Conservation (phyloP, 78 protist genomes). For the Dictyostelium firmibasis region DNA sequence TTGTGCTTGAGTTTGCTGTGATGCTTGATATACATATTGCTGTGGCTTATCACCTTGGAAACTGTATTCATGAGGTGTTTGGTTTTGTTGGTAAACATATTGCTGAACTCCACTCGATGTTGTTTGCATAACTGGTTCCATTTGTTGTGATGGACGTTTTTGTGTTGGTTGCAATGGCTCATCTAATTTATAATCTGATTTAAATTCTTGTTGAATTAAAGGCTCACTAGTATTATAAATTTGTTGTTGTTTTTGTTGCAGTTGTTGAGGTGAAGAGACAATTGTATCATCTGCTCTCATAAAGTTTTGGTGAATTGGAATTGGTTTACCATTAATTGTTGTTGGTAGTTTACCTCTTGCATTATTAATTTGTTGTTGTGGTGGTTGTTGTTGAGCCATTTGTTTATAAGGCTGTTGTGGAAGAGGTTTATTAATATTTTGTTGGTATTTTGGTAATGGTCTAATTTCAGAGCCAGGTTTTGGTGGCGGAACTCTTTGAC, state of each 20-base stretch:
- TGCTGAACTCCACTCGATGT: background rate
- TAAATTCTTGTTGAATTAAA: background rate
- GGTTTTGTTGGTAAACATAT: slow-evolving; percentile 3
- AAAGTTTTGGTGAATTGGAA: background rate
- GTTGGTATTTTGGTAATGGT: background rate
- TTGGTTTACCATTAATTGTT: background rate
- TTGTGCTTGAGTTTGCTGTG: background rate
- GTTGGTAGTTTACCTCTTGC: background rate
- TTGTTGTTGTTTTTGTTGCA: background rate
- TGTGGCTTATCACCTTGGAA: background rate
- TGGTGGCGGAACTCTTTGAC: background rate
- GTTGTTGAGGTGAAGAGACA: background rate
- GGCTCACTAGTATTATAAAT: background rate
- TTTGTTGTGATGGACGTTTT: background rate
- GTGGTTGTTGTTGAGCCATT: background rate
- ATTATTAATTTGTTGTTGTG: background rate
- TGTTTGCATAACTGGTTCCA: background rate
- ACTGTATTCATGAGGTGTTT: background rate
- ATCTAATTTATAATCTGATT: background rate
- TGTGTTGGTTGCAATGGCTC: slow-evolving; percentile 31
- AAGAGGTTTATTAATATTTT: background rate
- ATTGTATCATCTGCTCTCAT: background rate
- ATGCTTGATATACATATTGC: background rate
- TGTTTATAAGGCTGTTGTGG: slow-evolving; percentile 11
- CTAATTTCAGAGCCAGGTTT: background rate